These are phyloP conservation scores for Polytrichum formosum DNA, from an alignment of 225 moss, liverwort and hornwort genomes.

Conservation along the genomic window DNA sequence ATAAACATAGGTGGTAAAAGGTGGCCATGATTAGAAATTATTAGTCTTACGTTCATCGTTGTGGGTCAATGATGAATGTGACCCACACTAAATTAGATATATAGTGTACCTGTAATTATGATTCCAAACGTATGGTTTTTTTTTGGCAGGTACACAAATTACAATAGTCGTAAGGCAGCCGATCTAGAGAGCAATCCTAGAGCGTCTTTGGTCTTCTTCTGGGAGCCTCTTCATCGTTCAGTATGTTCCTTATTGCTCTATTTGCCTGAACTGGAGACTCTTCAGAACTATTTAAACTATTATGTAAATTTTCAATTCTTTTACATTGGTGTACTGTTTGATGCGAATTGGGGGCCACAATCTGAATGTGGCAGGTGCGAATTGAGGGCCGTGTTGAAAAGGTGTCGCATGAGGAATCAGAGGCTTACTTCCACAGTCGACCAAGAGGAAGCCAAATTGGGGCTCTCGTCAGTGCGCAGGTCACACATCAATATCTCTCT, in stretches of 20 bases:
- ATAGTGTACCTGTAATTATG: too few relatives aligned
- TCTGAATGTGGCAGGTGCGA: conserved; percentile 56
- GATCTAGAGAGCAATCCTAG: conserved; percentile 74
- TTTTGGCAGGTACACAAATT: conserved; percentile 80
- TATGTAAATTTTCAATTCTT: too few relatives aligned
- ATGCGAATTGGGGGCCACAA: too few relatives aligned
- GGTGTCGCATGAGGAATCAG: conserved; percentile 71
- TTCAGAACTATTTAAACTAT: too few relatives aligned
- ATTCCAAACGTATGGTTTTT: background rate
- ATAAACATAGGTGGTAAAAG: too few relatives aligned
- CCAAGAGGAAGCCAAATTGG: conserved; percentile 97
- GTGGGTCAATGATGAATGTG: too few relatives aligned
- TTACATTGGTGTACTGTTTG: too few relatives aligned
- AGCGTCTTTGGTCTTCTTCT: conserved; percentile 85
- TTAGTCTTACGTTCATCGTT: too few relatives aligned
- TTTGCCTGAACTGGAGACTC: too few relatives aligned
- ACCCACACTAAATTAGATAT: too few relatives aligned
- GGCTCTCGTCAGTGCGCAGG: conserved; percentile 88
- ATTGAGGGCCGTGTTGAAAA: conserved; percentile 74
- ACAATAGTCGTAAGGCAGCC: conserved; percentile 75
- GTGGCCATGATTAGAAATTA: too few relatives aligned
- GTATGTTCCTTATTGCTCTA: conserved; percentile 29
- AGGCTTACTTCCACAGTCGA: conserved; percentile 81
- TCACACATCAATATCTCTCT: conserved; percentile 10
- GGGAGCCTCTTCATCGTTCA: conserved; percentile 86